phyloP scores from a whole-genome alignment of 179 eudicot species.

The Carnegiea gigantea region DNA sequence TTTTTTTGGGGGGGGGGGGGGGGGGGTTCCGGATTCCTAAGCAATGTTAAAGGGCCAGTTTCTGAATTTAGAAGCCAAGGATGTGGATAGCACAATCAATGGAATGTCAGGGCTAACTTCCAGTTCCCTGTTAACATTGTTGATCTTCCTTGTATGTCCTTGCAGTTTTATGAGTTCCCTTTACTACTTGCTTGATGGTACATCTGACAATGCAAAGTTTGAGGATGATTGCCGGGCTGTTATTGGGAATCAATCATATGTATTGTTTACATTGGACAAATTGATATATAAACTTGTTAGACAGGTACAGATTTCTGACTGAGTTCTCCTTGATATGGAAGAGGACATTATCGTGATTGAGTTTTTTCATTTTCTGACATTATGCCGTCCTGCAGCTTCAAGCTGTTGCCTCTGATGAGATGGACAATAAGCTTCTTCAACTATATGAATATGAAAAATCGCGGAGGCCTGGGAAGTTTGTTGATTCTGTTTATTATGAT shows the following conservation, averaged over 20 bases:
- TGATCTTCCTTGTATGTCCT: background rate
- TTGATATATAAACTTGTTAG: slow-evolving; percentile 77
- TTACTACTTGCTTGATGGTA: slow-evolving; percentile 77
- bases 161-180: slow-evolving; percentile 69
- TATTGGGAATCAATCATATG: slow-evolving; percentile 84
- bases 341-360: background rate
- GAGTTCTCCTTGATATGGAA: background rate
- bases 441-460: slow-evolving; percentile 83
- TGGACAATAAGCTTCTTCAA: slow-evolving; percentile 82
- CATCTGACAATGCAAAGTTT: slow-evolving; percentile 68
- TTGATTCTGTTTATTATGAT: slow-evolving; percentile 89
- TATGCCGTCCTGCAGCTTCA: slow-evolving; percentile 65
- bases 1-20: no score
- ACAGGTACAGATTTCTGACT: slow-evolving; percentile 52
- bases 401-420: slow-evolving; percentile 79
- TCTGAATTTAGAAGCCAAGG: background rate
- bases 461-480: slow-evolving; percentile 56
- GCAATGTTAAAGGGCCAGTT: background rate
- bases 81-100: background rate
- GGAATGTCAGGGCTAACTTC: background rate
- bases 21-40: background rate
- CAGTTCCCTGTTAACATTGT: background rate
- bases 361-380: slow-evolving; percentile 7
- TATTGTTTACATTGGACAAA: slow-evolving; percentile 84
- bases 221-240: slow-evolving; percentile 82